Conservation (phyloP, 2,329 filamentous ascomycete genomes). For the Aulographum hederae region DNA sequence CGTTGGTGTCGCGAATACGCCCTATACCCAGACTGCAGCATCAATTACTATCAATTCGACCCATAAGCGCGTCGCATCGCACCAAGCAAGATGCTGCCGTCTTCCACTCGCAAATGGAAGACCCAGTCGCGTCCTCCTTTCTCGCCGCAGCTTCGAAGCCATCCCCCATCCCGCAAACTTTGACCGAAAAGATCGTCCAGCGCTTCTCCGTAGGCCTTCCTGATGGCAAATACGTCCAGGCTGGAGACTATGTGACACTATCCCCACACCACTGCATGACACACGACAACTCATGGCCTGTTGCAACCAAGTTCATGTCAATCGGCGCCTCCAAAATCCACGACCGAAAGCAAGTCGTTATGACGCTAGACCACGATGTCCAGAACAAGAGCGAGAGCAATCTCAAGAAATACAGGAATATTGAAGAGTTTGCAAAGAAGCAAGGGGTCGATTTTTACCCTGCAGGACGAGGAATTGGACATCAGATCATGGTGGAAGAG, state of each 20-base stretch:
- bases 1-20: too few relatives aligned
- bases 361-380: conserved; percentile 77
- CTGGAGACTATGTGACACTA: conserved; percentile 72
- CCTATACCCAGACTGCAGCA: too few relatives aligned
- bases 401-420: conserved; percentile 63
- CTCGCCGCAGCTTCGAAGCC: conserved; percentile 41
- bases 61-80: too few relatives aligned
- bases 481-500: conserved; percentile 84
- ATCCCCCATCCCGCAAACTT: conserved; percentile 44
- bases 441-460: conserved; percentile 61
- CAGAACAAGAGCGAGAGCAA: conserved; percentile 68
- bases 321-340: conserved; percentile 62
- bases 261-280: conserved; percentile 62
- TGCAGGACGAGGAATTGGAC: conserved; percentile 66
- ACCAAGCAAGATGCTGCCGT: conserved; percentile 14
- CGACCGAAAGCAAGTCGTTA: conserved; percentile 55
- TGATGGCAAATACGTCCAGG: conserved; percentile 53
- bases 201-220: conserved; percentile 58
- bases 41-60: too few relatives aligned
- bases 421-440: conserved; percentile 62
- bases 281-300: conserved; percentile 68
- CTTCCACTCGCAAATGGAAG: conserved; percentile 47
- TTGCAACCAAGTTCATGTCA: conserved; percentile 63
- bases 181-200: conserved; percentile 90
- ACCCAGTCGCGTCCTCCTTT: conserved; percentile 46